phyloP scores from a whole-genome alignment of 345 rosid genomes.

The Ceriops decandra region DNA sequence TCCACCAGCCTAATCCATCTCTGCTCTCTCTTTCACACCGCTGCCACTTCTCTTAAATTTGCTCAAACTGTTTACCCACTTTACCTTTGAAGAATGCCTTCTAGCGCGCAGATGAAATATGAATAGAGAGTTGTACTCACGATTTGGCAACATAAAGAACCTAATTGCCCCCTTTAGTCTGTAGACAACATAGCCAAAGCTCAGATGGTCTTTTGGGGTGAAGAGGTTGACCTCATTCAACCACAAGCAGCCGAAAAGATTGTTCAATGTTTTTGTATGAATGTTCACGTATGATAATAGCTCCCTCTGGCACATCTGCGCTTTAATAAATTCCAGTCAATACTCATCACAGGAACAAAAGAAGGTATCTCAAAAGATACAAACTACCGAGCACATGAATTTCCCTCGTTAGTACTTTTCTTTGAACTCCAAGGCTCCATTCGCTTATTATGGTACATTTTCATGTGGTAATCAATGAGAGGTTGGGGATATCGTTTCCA shows the following conservation, averaged over 20 bases:
- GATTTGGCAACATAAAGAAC: constrained; percentile 82
- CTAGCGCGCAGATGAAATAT: constrained; percentile 80
- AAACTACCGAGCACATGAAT: not conserved
- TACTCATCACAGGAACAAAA: too few relatives aligned
- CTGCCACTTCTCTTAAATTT: constrained; percentile 79
- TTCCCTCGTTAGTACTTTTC: constrained; percentile 47
- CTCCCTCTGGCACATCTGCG: constrained; percentile 99
- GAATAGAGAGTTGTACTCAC: constrained; percentile 83
- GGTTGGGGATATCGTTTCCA: constrained; percentile 89
- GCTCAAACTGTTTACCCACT: constrained; percentile 72
- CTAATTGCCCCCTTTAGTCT: constrained; percentile 65
- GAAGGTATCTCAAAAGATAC: too few relatives aligned
- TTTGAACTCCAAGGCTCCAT: constrained; percentile 84
- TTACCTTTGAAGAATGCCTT: constrained; percentile 91
- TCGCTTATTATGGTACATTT: constrained; percentile 76
- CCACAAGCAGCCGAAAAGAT: constrained; percentile 92
- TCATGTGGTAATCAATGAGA: constrained; percentile 90
- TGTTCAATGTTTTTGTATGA: constrained; percentile 44
- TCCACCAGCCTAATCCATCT: constrained; percentile 90
- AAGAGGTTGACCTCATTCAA: constrained; percentile 92
- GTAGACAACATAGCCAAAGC: constrained; percentile 80
- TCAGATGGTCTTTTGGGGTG: constrained; percentile 93
- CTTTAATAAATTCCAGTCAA: constrained; percentile 7
- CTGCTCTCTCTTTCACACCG: constrained; percentile 73
- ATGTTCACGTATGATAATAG: constrained; percentile 78